Base-by-base conservation (phyloP, 2,329 filamentous ascomycete genomes). In the Colletotrichum tamarilloi region DNA sequence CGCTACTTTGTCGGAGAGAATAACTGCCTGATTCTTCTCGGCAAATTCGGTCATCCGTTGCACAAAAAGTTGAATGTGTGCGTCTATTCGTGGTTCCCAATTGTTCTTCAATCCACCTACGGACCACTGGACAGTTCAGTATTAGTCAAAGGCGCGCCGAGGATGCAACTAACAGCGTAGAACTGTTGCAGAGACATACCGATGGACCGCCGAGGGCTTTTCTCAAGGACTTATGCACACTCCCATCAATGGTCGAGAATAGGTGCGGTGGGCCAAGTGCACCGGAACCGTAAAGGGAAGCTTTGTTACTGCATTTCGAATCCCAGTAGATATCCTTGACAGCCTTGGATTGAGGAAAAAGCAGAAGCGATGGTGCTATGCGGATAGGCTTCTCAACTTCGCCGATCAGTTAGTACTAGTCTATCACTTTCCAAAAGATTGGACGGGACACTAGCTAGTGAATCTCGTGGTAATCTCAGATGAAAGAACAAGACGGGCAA, bases 1-100 rank as follows among this genome's bases (percentile, higher is more conserved):
- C 68, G 68, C 62, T 24, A 56, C 46, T 46, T 70, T 70, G 30
- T 70, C 68, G 24, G 55, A 70, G 14, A 70, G 62, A 14, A 70
- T 28, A 0, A 70, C 62, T 19, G 68, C 30, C 24, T 70, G 42
- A 19, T 66, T 60, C 1, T 28, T 58, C 19, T 53, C 42, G 1
- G 68, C 68, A 16, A 66, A 70, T 19, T 67, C 68, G 14, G 62
- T 24, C 68, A 70, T 67, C 14, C 62, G 42, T 1, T 55, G 42
- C 22, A 67, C 46, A 42, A 70, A 70, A 16, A 70, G 68, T 19
- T 35, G 55, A n/a, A 70, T 22, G 32, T 70, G 68, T 8, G 35
- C 19, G 46, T 70, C 62, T 62, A 70, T 59, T 30, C 68, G 68
- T 8, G 42, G 5, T 22, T 70, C 68, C 68, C 68, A 70, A 42